Base-by-base conservation (phyloP, 805 yeast genomes). In the Kodamaea neixiangensis region DNA sequence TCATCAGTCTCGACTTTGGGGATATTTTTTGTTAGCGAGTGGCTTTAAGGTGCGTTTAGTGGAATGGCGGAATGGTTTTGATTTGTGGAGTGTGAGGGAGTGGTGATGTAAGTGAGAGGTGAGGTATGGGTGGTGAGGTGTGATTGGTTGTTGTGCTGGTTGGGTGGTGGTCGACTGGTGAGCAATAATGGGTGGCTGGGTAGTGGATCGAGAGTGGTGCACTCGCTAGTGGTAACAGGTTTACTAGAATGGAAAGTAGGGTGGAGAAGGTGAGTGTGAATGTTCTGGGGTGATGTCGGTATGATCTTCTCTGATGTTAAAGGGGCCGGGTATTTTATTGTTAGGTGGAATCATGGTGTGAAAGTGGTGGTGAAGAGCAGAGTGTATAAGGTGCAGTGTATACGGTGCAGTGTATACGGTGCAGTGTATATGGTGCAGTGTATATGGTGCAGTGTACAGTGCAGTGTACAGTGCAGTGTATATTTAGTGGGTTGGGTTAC, bases 41-140 rank as follows among this genome's bases (percentile, higher is more conserved):
- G 41, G 41, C 41, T 37, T 19, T 37, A 17, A 37, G 41, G 41
- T 37, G 41, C 41, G 41, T 37, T 15, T 25, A 25, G 31, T 25
- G 31, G 7, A 25, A n/a, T n/a, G n/a, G n/a, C n/a, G n/a, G n/a
- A 25, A 25, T 25, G 31, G 31, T 25, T 25, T 10, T 25, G 31
- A 25, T 25, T 25, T 25, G 31, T 25, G 31, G 31, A 9, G 31
- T n/a, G 31, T 25, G 31, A n/a, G 31, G 10, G 7, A 7, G 5
- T 5, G 31, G 31, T 9, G 3, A 13, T 10, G 31, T 10, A 13
- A 7, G 5, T 25, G 3, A 13, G 31, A 25, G 31, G 31, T 3
- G 3, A 7, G 31, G 11, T 10, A 7, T 3, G 5, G 31, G 31
- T 9, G 31, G 31, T 25, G 5, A 22, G 29, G n/a, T n/a, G n/a